A percentile compares a stretch with the other conserved stretches of the same genome.
Conservation (phyloP, 129 eudicot species). For the Flaveria trinervia region DNA sequence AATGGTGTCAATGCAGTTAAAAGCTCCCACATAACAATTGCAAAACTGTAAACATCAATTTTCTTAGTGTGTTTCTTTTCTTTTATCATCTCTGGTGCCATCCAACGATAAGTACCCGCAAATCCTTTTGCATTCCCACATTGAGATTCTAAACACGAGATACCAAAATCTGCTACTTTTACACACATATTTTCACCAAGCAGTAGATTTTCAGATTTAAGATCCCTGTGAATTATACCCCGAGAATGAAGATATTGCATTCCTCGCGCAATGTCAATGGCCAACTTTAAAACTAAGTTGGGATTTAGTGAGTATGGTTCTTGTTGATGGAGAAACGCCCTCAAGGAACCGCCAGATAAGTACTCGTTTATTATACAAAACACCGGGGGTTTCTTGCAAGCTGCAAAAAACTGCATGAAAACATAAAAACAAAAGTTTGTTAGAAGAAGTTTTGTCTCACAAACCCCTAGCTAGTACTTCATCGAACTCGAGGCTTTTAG, state of each 20-base stretch:
- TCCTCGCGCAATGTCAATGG: slow-evolving; percentile 86
- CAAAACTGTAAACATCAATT: slow-evolving; percentile 93
- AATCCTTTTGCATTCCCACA: slow-evolving; percentile 89
- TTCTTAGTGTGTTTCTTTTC: slow-evolving; percentile 90
- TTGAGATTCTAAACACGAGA: slow-evolving; percentile 91
- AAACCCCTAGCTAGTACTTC: background rate
- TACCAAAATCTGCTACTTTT: slow-evolving; percentile 96
- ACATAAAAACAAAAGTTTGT: slow-evolving; percentile 5
- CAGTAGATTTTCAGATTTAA: slow-evolving; percentile 87
- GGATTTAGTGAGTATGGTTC: slow-evolving; percentile 87
- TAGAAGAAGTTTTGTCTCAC: background rate
- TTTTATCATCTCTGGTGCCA: slow-evolving; percentile 98
- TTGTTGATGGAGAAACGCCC: slow-evolving; percentile 89
- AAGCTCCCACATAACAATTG: slow-evolving; percentile 92
- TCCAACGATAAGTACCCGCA: slow-evolving; percentile 97
- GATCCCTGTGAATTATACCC: slow-evolving; percentile 93
- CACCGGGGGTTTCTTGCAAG: slow-evolving; percentile 92
- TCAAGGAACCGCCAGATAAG: slow-evolving; percentile 79
- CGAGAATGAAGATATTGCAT: slow-evolving; percentile 92
- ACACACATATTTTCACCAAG: slow-evolving; percentile 86
- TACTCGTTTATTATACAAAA: slow-evolving; percentile 97
- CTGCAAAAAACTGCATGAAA: slow-evolving; percentile 80
- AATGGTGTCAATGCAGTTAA: slow-evolving; percentile 89
- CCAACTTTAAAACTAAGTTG: slow-evolving; percentile 66
- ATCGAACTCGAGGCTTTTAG: background rate